These are phyloP conservation scores for Goniomonas avonlea DNA, from an alignment of 78 protist species.

Conservation along the genomic window DNA sequence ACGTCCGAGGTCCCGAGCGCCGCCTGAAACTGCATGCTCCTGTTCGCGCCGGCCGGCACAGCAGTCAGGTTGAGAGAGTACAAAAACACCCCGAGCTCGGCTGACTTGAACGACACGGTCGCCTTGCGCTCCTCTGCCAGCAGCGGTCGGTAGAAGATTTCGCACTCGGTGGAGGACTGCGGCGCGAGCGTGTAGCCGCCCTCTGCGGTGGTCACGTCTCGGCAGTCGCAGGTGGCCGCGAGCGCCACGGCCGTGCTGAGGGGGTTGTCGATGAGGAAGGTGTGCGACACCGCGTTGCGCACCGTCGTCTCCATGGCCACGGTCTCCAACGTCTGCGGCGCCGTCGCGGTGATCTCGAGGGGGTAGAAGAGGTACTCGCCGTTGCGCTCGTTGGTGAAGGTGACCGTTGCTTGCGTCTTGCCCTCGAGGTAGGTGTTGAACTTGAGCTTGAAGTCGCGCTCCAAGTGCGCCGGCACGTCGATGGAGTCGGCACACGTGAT, in stretches of 20 bases:
- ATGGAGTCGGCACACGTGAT: slow-evolving; percentile 39
- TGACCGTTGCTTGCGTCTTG: background rate
- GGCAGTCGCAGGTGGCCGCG: background rate
- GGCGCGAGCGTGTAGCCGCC: background rate
- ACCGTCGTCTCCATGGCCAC: slow-evolving; percentile 41
- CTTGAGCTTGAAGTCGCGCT: slow-evolving; percentile 32
- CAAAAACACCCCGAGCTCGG: slow-evolving; percentile 47
- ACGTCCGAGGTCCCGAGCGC: slow-evolving; percentile 37
- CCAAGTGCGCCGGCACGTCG: slow-evolving; percentile 51
- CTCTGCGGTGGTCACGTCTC: slow-evolving; percentile 4
- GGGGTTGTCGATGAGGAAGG: slow-evolving; percentile 49
- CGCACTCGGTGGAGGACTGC: background rate
- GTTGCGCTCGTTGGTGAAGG: slow-evolving; percentile 45
- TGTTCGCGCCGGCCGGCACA: slow-evolving; percentile 22
- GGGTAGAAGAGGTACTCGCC: slow-evolving; percentile 44
- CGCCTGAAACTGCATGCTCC: slow-evolving; percentile 13
- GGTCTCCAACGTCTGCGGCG: slow-evolving; percentile 4
- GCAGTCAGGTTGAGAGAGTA: slow-evolving; percentile 34
- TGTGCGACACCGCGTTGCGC: slow-evolving; percentile 33
- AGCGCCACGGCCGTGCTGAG: slow-evolving; percentile 16
- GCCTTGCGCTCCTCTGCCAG: background rate
- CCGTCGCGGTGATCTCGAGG: slow-evolving; percentile 11
- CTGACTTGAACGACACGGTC: slow-evolving; percentile 17
- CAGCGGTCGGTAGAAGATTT: slow-evolving; percentile 47
- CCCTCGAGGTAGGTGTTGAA: slow-evolving; percentile 44